Conservation (phyloP, 2,329 filamentous ascomycete species). For the Epichloe elymi region DNA sequence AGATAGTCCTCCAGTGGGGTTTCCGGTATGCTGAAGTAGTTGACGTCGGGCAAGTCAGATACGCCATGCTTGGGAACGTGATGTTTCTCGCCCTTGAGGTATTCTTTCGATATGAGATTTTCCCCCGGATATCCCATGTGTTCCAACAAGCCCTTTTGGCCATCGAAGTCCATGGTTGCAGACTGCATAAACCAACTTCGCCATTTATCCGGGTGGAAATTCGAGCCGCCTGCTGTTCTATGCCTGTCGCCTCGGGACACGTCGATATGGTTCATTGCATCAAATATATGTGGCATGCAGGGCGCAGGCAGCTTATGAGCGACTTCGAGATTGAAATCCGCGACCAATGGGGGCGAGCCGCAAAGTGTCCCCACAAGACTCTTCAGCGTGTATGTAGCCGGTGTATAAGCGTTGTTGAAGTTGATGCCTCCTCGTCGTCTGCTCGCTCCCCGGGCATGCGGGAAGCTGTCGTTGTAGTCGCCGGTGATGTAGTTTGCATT, state of each 20-base stretch:
- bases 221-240: constrained; percentile 1
- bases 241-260: constrained; percentile 7
- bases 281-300: constrained; percentile 27
- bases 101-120: constrained; percentile 16
- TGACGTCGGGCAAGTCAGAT: constrained; percentile 17
- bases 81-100: constrained; percentile 14
- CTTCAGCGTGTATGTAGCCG: constrained; percentile 31
- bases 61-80: constrained; percentile 15
- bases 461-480: constrained; percentile 22
- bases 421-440: constrained; percentile 25
- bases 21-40: constrained; percentile 22
- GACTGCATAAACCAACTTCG: constrained; percentile 20
- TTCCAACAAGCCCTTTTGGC: constrained; percentile 15
- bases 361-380: constrained; percentile 28
- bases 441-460: constrained; percentile 8
- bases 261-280: constrained; percentile 17
- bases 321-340: constrained; percentile 29
- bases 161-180: constrained; percentile 19
- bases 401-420: constrained; percentile 26
- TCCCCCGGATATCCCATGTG: constrained; percentile 16
- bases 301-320: constrained; percentile 30
- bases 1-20: constrained; percentile 19
- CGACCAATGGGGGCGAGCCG: constrained; percentile 27
- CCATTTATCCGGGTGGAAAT: constrained; percentile 17
- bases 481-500: constrained; percentile 22